A percentile compares a stretch with the other conserved stretches of the same genome.
phyloP scores from a whole-genome alignment of 345 rosid genomes.

The Aquilaria sinensis region DNA sequence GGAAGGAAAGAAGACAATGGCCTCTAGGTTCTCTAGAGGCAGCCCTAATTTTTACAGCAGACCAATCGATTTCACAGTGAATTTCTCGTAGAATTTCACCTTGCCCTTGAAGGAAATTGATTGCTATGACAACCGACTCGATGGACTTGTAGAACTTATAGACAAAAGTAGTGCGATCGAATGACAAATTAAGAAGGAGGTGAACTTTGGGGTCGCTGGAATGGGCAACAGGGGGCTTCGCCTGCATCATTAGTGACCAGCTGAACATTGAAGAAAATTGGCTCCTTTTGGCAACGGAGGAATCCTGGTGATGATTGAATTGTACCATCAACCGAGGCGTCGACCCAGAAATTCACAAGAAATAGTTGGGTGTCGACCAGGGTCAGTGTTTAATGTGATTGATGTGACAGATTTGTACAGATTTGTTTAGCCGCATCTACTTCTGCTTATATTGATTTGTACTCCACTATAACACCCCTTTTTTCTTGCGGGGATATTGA shows the following conservation, averaged over 20 bases:
- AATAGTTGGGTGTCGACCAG: not conserved
- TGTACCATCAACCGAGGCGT: slow-evolving; percentile 40
- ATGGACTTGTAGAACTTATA: slow-evolving; percentile 47
- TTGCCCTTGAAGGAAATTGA: slow-evolving; percentile 52
- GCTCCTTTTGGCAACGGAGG: slow-evolving; percentile 21
- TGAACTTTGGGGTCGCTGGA: slow-evolving; percentile 24
- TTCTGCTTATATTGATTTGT: too few relatives aligned
- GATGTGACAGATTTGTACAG: too few relatives aligned
- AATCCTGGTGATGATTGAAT: slow-evolving; percentile 27
- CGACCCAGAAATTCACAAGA: not conserved
- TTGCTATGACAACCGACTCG: slow-evolving; percentile 27
- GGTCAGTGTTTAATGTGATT: too few relatives aligned
- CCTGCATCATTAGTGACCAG: slow-evolving; percentile 46
- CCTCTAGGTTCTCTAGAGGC: too few relatives aligned
- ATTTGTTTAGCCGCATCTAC: not conserved
- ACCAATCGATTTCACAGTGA: too few relatives aligned
- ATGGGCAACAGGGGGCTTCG: slow-evolving; percentile 17
- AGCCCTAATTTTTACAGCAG: too few relatives aligned
- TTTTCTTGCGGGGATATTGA: too few relatives aligned
- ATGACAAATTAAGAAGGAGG: slow-evolving; percentile 27
- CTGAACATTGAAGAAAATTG: slow-evolving; percentile 29
- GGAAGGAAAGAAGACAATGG: too few relatives aligned
- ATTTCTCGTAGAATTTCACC: slow-evolving; percentile 24
- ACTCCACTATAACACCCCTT: too few relatives aligned
- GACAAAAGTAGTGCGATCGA: slow-evolving; percentile 47